Evolutionary conservation across 148 eudicot genomes (phyloP), one percentile per base, ranked within the genome.

Genomic region (Arbutus unedo): DNA sequence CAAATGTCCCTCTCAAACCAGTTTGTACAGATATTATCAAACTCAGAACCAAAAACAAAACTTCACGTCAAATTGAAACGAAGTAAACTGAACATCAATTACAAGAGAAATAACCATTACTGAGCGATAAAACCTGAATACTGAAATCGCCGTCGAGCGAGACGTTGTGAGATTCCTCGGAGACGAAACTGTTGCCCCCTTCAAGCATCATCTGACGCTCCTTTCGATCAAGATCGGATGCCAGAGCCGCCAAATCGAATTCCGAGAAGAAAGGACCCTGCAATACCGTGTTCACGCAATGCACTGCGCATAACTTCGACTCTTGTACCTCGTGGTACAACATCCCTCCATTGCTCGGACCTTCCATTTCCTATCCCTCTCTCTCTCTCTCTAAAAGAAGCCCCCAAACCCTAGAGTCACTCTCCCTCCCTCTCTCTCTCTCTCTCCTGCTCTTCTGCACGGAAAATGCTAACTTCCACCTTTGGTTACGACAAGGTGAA

Each of bases 261-360:
- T 96, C 99, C 0, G 95, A 93, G 83, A 96, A 96, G 85, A 94
- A 94, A 21, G 99, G 99, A 0, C 99, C 99, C 83, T 96, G 99
- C 49, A 96, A 77, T 8, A 93, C 99, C 13, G 98, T 93, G 91
- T 96, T 96, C 31, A 96, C 99, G 80, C 98, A 96, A 86, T 96
- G 99, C 70, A 96, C 99, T 0, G 98, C 99, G 64, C 99, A 96
- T 0, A 96, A 93, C 88, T 96, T 96, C 70, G 94, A 88, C 84
- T 96, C 99, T 85, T 96, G 99, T 18, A 94, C 98, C 91, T 96
- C 99, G 82, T 96, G 99, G 89, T 96, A 96, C 83, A 96, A 79
- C 94, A 96, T 87, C 54, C 98, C 99, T 0, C 98, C 99, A 83
- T 96, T 94, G 87, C 89, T 94, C n/a, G 91, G 82, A 23, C 89